Conservation (phyloP, 345 rosid species). For the Sonneratia alba region DNA sequence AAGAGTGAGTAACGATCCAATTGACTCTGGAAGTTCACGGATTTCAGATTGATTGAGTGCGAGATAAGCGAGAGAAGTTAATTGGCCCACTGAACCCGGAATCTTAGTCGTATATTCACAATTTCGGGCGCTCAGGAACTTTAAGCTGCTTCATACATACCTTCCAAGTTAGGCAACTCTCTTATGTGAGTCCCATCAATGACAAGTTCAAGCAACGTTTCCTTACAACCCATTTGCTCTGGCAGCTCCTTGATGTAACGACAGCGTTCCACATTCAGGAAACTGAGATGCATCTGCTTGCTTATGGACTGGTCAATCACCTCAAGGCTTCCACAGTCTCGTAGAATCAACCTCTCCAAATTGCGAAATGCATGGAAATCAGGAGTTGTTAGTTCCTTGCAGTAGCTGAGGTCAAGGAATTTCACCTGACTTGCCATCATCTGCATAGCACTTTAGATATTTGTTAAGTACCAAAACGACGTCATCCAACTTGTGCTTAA, state of each 20-base stretch:
- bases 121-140: background rate
- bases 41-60: background rate
- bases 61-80: background rate
- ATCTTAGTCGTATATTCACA: background rate
- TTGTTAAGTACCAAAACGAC: background rate
- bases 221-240: background rate
- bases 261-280: background rate
- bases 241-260: slow-evolving; percentile 4
- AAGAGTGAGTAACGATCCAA: background rate
- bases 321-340: background rate
- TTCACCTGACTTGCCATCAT: slow-evolving; percentile 1
- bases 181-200: background rate
- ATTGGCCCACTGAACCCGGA: background rate
- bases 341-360: slow-evolving; percentile 2
- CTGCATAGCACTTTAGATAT: background rate
- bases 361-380: background rate
- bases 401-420: slow-evolving; percentile 2
- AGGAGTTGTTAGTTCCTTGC: background rate
- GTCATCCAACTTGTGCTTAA: background rate
- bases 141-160: slow-evolving; percentile 5
- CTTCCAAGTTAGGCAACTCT: background rate
- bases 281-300: background rate
- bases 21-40: background rate
- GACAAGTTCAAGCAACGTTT: background rate
- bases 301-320: slow-evolving; percentile 3